Conservation (phyloP, 176 grass and related monocot species). For the Musa schizocarpa region DNA sequence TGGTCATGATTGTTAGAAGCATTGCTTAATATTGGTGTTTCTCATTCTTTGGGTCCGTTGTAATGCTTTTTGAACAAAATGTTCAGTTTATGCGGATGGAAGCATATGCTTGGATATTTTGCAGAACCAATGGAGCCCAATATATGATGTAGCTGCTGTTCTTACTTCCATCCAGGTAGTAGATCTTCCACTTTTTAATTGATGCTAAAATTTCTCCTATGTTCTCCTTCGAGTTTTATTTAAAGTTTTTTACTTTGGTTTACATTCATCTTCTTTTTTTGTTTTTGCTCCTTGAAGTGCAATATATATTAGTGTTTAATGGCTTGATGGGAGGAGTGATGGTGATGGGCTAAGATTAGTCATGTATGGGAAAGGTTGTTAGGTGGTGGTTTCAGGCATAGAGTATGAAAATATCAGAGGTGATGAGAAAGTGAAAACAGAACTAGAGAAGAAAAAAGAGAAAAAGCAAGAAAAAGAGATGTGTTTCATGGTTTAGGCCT, state of each 20-base stretch:
- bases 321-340: too few relatives aligned
- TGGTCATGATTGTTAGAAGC: too few relatives aligned
- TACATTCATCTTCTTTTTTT: too few relatives aligned
- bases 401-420: too few relatives aligned
- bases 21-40: too few relatives aligned
- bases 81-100: slow-evolving; percentile 83
- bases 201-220: not conserved
- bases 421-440: too few relatives aligned
- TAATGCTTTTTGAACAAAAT: slow-evolving; percentile 6
- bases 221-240: not conserved
- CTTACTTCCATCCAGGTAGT: slow-evolving; percentile 85
- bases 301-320: not conserved
- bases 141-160: slow-evolving; percentile 93
- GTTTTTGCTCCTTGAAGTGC: not conserved
- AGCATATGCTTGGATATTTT: slow-evolving; percentile 96
- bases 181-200: not conserved
- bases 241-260: not conserved
- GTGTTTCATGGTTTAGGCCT: too few relatives aligned
- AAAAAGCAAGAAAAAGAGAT: too few relatives aligned
- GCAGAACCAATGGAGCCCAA: slow-evolving; percentile 92
- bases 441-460: too few relatives aligned
- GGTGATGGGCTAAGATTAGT: too few relatives aligned
- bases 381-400: too few relatives aligned
- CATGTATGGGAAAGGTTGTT: too few relatives aligned
- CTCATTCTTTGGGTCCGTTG: not conserved